These are phyloP conservation scores for Cunninghamia lanceolata DNA, from an alignment of 75 land plant species.

Conservation along the genomic window DNA sequence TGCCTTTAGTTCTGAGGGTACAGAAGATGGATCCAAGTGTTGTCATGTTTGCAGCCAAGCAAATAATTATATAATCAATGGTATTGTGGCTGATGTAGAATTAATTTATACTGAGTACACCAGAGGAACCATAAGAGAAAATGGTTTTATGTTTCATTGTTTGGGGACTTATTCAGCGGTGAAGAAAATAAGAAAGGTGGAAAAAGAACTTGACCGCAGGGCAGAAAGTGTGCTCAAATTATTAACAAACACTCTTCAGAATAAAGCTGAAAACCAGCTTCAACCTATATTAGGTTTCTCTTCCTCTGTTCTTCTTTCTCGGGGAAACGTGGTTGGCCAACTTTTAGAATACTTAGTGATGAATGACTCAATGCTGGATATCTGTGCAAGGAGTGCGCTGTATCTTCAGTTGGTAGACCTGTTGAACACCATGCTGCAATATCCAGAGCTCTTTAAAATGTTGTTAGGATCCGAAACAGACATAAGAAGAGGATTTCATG, in stretches of 20 bases:
- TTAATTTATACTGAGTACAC: constrained; percentile 5
- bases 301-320: neutral
- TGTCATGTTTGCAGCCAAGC: constrained; percentile 1
- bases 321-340: constrained; percentile 6
- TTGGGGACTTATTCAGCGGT: neutral
- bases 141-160: neutral
- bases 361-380: constrained; percentile 39
- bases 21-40: neutral
- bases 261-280: neutral
- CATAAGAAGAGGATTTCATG: constrained; percentile 5
- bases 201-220: neutral
- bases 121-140: neutral
- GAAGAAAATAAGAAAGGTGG: constrained; percentile 5
- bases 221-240: neutral
- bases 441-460: constrained; percentile 13
- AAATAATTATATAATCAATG: neutral
- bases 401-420: constrained; percentile 21
- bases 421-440: neutral
- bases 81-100: neutral
- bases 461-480: constrained; percentile 8
- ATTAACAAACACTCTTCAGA: neutral
- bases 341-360: constrained; percentile 19
- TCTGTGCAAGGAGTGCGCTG: constrained; percentile 25
- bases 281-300: constrained; percentile 1
- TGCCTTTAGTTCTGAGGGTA: neutral